phyloP scores from a whole-genome alignment of 371 early-diverging fungal genomes.

The Circinella umbellata region DNA sequence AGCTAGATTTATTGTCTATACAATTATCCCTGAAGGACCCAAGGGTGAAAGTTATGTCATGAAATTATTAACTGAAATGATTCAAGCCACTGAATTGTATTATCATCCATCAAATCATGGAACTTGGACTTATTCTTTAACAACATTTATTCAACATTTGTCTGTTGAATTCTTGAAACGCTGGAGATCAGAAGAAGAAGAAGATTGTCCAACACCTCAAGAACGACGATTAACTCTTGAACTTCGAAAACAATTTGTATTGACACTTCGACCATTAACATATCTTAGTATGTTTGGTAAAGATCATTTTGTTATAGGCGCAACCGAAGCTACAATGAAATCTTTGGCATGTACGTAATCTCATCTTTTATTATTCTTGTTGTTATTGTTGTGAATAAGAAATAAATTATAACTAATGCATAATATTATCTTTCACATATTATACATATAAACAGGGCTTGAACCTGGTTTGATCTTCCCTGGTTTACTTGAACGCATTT shows the following conservation, averaged over 20 bases:
- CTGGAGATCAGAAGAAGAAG: conserved; percentile 58
- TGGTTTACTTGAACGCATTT: conserved; percentile 80
- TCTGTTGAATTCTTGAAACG: conserved; percentile 71
- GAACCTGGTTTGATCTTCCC: conserved; percentile 83
- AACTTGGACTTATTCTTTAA: conserved; percentile 73
- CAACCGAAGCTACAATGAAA: conserved; percentile 74
- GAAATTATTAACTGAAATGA: conserved; percentile 67
- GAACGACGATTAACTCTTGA: conserved; percentile 63
- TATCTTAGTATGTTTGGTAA: conserved; percentile 84
- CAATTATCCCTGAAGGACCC: conserved; percentile 60
- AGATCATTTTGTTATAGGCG: conserved; percentile 69
- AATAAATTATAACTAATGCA: neutral
- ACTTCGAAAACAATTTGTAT: conserved; percentile 63
- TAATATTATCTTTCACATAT: neutral
- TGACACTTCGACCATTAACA: conserved; percentile 56
- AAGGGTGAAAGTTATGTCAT: conserved; percentile 44
- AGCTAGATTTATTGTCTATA: conserved; percentile 80
- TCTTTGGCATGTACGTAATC: conserved; percentile 61
- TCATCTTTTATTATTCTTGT: neutral
- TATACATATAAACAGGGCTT: conserved; percentile 49
- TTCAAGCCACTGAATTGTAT: conserved; percentile 86
- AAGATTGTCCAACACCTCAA: conserved; percentile 66
- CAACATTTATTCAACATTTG: conserved; percentile 67
- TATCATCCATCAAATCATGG: conserved; percentile 92
- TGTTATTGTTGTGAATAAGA: neutral